phyloP scores from a whole-genome alignment of 2,329 filamentous ascomycete species.

The Epichloe elymi region DNA sequence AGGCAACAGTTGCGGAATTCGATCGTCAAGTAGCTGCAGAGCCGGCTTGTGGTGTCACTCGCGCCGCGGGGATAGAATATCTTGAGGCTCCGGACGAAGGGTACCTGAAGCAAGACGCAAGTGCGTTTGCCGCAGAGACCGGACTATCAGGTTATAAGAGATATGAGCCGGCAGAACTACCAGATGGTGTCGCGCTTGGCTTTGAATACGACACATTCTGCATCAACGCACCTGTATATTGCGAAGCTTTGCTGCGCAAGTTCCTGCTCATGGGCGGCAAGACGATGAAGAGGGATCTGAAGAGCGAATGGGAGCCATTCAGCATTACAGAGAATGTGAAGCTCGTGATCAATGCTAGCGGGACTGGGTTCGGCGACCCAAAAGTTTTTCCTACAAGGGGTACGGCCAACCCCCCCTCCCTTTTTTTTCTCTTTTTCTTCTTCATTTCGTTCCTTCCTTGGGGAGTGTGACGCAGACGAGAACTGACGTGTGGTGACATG shows the following conservation, averaged over 20 bases:
- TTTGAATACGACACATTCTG: constrained; percentile 42
- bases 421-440: too few relatives aligned
- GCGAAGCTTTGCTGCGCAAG: constrained; percentile 20
- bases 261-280: constrained; percentile 19
- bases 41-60: constrained; percentile 31
- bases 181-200: constrained; percentile 29
- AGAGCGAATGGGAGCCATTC: constrained; percentile 20
- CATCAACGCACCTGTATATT: constrained; percentile 41
- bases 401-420: not conserved
- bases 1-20: constrained; percentile 14
- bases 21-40: constrained; percentile 11
- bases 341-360: constrained; percentile 21
- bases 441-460: not conserved
- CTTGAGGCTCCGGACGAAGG: constrained; percentile 29
- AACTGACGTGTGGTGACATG: constrained; percentile 1
- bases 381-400: constrained; percentile 23
- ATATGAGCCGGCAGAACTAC: constrained; percentile 24
- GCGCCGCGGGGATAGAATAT: constrained; percentile 37
- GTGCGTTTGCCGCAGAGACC: constrained; percentile 15
- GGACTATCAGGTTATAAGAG: constrained; percentile 16
- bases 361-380: constrained; percentile 19
- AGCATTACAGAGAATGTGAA: constrained; percentile 11
- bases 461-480: too few relatives aligned
- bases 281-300: constrained; percentile 15
- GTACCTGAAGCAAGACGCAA: constrained; percentile 21